These are phyloP conservation scores for Nigrospora oryzae DNA, from an alignment of 2,329 filamentous ascomycete genomes.

Conservation along the genomic window DNA sequence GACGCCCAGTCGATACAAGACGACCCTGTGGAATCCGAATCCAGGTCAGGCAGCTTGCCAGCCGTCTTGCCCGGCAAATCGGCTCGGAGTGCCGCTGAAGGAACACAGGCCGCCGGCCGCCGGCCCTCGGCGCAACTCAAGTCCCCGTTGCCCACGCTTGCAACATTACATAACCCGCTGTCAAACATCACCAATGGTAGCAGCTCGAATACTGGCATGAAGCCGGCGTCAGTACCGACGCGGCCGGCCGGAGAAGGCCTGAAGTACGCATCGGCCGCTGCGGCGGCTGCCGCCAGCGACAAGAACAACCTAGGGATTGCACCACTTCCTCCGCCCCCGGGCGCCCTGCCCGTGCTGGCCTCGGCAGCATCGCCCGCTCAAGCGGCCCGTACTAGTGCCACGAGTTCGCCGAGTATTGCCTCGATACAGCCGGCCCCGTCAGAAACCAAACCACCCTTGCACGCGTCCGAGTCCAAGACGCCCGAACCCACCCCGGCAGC, in stretches of 20 bases:
- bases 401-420: conserved; percentile 43
- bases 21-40: conserved; percentile 58
- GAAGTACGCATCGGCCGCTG: conserved; percentile 94
- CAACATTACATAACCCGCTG: conserved; percentile 74
- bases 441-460: conserved; percentile 13
- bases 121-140: conserved; percentile 86
- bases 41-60: conserved; percentile 33
- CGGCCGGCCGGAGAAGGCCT: conserved; percentile 81
- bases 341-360: conserved; percentile 29
- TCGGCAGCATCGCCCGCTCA: conserved; percentile 36
- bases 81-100: conserved; percentile 48
- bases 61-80: conserved; percentile 30
- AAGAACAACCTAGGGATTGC: conserved; percentile 86
- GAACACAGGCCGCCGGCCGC: conserved; percentile 45
- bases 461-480: conserved; percentile 24
- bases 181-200: conserved; percentile 51
- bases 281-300: conserved; percentile 83
- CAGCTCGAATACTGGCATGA: conserved; percentile 60
- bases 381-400: conserved; percentile 45
- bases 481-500: conserved; percentile 18
- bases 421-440: conserved; percentile 35
- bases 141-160: conserved; percentile 85
- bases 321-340: conserved; percentile 84
- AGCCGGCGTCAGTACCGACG: conserved; percentile 80
- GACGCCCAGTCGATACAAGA: conserved; percentile 90